Conservation (phyloP, 192 early-diverging fungal genomes). For the Backusella mclennaniae region DNA sequence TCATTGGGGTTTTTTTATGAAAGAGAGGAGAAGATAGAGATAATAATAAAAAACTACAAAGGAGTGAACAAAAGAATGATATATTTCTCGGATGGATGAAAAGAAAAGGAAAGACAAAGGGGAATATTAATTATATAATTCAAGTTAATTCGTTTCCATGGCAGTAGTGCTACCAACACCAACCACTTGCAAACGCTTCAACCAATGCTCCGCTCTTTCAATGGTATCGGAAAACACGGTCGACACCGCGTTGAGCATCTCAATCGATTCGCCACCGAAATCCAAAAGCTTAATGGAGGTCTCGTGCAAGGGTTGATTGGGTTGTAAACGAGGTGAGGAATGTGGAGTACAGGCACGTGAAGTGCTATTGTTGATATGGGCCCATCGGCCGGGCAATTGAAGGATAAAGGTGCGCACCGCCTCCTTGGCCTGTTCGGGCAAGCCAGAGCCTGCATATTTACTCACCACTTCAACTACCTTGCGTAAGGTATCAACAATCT, state of each 20-base stretch:
- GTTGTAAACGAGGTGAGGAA: slow-evolving; percentile 22
- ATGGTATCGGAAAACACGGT: slow-evolving; percentile 68
- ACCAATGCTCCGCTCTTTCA: slow-evolving; percentile 60
- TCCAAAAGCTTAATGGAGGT: slow-evolving; percentile 49
- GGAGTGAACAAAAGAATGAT: not conserved
- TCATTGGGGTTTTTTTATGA: not conserved
- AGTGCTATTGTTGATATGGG: slow-evolving; percentile 32
- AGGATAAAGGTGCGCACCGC: slow-evolving; percentile 84
- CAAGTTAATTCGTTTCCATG: not conserved
- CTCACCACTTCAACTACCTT: slow-evolving; percentile 85
- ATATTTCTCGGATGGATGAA: not conserved
- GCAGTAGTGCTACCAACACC: slow-evolving; percentile 11
- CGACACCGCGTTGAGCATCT: slow-evolving; percentile 65
- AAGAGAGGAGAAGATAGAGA: not conserved
- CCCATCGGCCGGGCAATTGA: slow-evolving; percentile 76
- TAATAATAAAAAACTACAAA: not conserved
- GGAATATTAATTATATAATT: not conserved
- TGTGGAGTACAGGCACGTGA: slow-evolving; percentile 10
- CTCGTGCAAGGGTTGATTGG: slow-evolving; percentile 22
- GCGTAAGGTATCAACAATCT: slow-evolving; percentile 82
- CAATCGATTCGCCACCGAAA: slow-evolving; percentile 68
- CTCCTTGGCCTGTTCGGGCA: slow-evolving; percentile 78
- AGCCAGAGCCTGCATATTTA: slow-evolving; percentile 77
- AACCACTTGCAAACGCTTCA: slow-evolving; percentile 46
- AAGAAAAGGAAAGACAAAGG: not conserved